Evolutionary conservation across 192 early-diverging fungal species (phyloP), one percentile per base, ranked within the genome.

Genomic region (Chytriomyces sp.): DNA sequence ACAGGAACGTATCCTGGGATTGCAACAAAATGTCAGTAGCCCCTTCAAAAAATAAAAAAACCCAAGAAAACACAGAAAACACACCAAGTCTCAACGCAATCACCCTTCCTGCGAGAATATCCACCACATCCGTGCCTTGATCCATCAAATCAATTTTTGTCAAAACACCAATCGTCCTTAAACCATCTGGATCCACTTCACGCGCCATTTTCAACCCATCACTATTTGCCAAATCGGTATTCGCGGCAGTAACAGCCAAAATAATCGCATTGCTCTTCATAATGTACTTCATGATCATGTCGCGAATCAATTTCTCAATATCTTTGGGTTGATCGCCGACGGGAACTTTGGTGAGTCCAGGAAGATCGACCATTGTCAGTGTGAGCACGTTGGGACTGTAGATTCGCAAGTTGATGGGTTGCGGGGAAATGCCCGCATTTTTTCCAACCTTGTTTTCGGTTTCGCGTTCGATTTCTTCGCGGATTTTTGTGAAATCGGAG

Each of bases 131-230:
- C 16, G 98, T 99, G 35, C 98, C 98, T 82, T 91, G 87, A 86
- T 99, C 98, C 98, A 99, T 99, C 75, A 99, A 86, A 85, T 99
- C 98, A 72, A 99, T 89, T 85, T 99, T 99, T 73, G 98, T 99
- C 85, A 99, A 88, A 46, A 99, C 98, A 75, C 98, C 98, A 81
- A 99, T 98, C 7, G 98, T 99, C 61, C 98, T 91, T 45, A 96
- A 85, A 80, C 94, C 98, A 64, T 99, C 98, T 5, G 98, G 97
- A 78, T 99, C 98, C 20, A 97, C 94, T 82, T 99, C 96, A 45
- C 98, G 90, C 16, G 98, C 98, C 35, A 99, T 82, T 82, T 97
- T 97, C 72, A 99, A 87, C 18, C 98, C 98, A 80, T 98, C 97
- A 10, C 97, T 98, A 88, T 99, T 99, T 76, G 98, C 98, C 72